Base-by-base conservation (phyloP, 2,329 filamentous ascomycete genomes). In the Fusarium avenaceum region DNA sequence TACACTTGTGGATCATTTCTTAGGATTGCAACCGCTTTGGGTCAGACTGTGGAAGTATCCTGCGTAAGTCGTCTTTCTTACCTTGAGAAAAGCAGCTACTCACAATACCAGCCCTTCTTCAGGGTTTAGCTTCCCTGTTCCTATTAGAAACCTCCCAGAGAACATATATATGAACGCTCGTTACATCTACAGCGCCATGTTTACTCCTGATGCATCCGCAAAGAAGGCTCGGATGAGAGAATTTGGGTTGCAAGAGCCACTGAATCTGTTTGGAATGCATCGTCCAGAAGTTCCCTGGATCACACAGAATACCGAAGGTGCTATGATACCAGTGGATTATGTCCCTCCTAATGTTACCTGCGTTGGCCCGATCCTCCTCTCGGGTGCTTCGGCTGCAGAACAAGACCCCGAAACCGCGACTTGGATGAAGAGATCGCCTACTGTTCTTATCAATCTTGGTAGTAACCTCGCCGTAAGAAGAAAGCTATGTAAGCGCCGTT, bases 401-500 rank as follows among this genome's bases (percentile, higher is more conserved):
- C 74, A 78, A 4, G 84, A 86, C 42, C 74, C 80, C 0, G 79
- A 81, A 39, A 71, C 86, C 28, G 76, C 77, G 1, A 33, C 45
- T 1, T 86, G 84, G 84, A 63, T 86, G 14, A 72, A 73, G 2
- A 71, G 71, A 9, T 71, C 71, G 0, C 81, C 82, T 3, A 86
- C 84, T 0, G 72, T 86, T 0, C 74, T 86, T 14, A 78, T 86
- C 10, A 85, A 83, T 53, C 75, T 86, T 0, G 84, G 84, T 0
- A 84, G 81, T 4, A 73, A 45, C 14, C 38, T 71, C 11, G 38
- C 20, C 2, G 62, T 69, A 46, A 28, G 65, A 53, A 17, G 2
- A 22, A 6, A 0, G 6, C 14, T 1, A 1, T 4, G 3, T 8
- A 20, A 14, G 1, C 15, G 3, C 4, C 20, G 15, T 6, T 0